Percentiles rank a stretch among this genome's conserved stretches.
Conservation (phyloP, 768 basidiomycete genomes). For the Psilocybe azurescens region DNA sequence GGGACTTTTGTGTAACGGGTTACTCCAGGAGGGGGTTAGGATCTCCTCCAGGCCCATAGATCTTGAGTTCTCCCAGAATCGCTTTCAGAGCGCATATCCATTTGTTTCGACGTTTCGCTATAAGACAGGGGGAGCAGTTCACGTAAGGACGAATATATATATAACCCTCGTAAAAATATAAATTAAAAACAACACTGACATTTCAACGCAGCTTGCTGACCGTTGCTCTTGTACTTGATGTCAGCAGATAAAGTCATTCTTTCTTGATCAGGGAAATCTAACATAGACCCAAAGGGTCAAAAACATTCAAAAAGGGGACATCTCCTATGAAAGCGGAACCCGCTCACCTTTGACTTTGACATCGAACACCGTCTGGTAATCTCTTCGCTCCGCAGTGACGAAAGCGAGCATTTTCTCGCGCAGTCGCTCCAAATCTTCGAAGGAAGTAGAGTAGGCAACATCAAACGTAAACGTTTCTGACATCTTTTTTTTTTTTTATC, state of each 20-base stretch:
- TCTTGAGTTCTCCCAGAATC: slow-evolving; percentile 67
- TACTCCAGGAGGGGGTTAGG: slow-evolving; percentile 60
- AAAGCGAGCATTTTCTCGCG: slow-evolving; percentile 84
- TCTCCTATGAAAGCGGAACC: not conserved
- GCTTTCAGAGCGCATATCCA: slow-evolving; percentile 90
- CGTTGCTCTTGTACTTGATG: slow-evolving; percentile 91
- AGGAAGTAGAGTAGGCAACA: slow-evolving; percentile 77
- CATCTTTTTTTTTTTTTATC: slow-evolving; percentile 46
- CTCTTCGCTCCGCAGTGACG: slow-evolving; percentile 69
- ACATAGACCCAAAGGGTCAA: slow-evolving; percentile 9
- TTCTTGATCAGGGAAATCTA: slow-evolving; percentile 81
- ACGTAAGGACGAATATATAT: not conserved
- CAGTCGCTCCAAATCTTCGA: slow-evolving; percentile 80
- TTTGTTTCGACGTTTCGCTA: slow-evolving; percentile 84
- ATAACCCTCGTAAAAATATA: not conserved
- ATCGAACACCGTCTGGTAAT: slow-evolving; percentile 80
- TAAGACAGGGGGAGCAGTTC: slow-evolving; percentile 10
- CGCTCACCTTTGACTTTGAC: slow-evolving; percentile 63
- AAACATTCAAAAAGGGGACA: slow-evolving; percentile 7
- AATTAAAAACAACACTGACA: slow-evolving; percentile 36
- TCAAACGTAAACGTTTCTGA: slow-evolving; percentile 85
- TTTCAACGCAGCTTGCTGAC: slow-evolving; percentile 79
- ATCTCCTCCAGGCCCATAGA: slow-evolving; percentile 70
- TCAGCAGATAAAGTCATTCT: slow-evolving; percentile 79
- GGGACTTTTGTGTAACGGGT: slow-evolving; percentile 74